These are phyloP conservation scores for Basipetospora chlamydospora DNA, from an alignment of 2,329 filamentous ascomycete species.

Conservation along the genomic window DNA sequence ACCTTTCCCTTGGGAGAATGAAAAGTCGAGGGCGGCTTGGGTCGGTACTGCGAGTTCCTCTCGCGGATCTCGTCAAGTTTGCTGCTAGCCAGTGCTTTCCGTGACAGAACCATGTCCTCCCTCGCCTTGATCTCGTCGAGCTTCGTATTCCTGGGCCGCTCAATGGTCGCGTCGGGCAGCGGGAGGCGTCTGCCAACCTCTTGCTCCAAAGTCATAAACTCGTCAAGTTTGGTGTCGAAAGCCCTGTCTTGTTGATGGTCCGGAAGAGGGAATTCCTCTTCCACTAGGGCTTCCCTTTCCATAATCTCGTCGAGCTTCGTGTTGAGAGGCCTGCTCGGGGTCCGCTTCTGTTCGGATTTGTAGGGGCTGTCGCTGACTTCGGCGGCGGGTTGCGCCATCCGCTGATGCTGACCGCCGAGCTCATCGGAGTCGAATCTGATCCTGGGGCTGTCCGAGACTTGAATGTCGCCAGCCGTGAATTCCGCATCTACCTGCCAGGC, in stretches of 20 bases:
- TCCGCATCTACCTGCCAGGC: constrained; percentile 43
- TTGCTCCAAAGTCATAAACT: background rate
- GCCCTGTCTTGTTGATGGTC: constrained; percentile 30
- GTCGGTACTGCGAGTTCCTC: constrained; percentile 22
- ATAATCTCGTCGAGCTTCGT: constrained; percentile 30
- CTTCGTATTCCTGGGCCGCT: constrained; percentile 23
- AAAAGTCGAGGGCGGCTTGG: constrained; percentile 26
- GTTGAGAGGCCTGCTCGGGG: constrained; percentile 18
- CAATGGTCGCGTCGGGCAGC: background rate
- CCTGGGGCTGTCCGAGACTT: constrained; percentile 40
- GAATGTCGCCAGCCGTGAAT: constrained; percentile 41
- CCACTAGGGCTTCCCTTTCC: constrained; percentile 23
- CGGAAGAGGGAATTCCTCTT: constrained; percentile 14
- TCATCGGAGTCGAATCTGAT: constrained; percentile 20
- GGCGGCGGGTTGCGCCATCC: too few relatives aligned
- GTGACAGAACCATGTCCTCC: constrained; percentile 29
- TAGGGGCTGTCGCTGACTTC: too few relatives aligned
- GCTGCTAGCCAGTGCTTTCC: constrained; percentile 30
- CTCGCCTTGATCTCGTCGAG: constrained; percentile 32
- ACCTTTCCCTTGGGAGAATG: constrained; percentile 17
- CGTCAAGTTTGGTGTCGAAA: constrained; percentile 23
- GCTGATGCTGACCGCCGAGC: too few relatives aligned
- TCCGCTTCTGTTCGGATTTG: too few relatives aligned
- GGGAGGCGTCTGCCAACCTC: background rate
- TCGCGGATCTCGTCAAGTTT: constrained; percentile 38